Percentiles rank a stretch among this genome's conserved stretches.
These are phyloP conservation scores for Acidiella bohemica DNA, from an alignment of 495 filamentous ascomycete species.

Conservation along the genomic window DNA sequence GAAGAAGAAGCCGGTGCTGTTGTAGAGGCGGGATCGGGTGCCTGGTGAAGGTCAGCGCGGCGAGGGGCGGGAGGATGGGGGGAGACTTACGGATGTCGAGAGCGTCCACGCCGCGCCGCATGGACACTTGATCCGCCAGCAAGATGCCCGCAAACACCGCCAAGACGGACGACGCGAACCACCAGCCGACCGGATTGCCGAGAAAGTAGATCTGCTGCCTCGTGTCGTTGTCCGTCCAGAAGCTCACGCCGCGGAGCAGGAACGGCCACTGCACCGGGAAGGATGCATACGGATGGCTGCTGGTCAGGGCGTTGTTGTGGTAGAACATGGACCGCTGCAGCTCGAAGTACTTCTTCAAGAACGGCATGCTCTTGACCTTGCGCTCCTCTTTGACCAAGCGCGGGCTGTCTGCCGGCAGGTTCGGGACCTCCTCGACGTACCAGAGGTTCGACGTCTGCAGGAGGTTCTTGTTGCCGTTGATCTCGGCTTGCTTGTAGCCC, in stretches of 20 bases:
- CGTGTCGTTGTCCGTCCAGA: slow-evolving; percentile 97
- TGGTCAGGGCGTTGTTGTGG: slow-evolving; percentile 96
- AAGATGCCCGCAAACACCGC: slow-evolving; percentile 90
- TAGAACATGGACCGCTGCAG: slow-evolving; percentile 96
- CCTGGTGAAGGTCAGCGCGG: slow-evolving; percentile 35
- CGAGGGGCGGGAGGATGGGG: neutral
- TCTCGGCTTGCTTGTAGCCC: slow-evolving; percentile 93
- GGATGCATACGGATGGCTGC: slow-evolving; percentile 88
- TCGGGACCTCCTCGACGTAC: slow-evolving; percentile 83
- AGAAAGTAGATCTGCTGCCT: slow-evolving; percentile 97
- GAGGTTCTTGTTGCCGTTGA: slow-evolving; percentile 98
- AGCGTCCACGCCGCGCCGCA: slow-evolving; percentile 83
- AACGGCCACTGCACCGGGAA: slow-evolving; percentile 97
- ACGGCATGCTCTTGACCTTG: slow-evolving; percentile 69
- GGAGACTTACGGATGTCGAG: slow-evolving; percentile 73
- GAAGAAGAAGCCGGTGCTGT: slow-evolving; percentile 98
- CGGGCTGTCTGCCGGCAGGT: slow-evolving; percentile 50
- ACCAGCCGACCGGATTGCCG: slow-evolving; percentile 95
- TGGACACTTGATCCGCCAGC: slow-evolving; percentile 82
- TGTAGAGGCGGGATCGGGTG: slow-evolving; percentile 85
- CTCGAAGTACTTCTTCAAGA: slow-evolving; percentile 91
- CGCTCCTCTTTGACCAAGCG: slow-evolving; percentile 58
- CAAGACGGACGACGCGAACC: slow-evolving; percentile 79
- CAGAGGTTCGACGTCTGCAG: slow-evolving; percentile 83
- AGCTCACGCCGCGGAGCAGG: slow-evolving; percentile 88